These are phyloP conservation scores for Penicillium daleae DNA, from an alignment of 495 filamentous ascomycete genomes.

Conservation along the genomic window DNA sequence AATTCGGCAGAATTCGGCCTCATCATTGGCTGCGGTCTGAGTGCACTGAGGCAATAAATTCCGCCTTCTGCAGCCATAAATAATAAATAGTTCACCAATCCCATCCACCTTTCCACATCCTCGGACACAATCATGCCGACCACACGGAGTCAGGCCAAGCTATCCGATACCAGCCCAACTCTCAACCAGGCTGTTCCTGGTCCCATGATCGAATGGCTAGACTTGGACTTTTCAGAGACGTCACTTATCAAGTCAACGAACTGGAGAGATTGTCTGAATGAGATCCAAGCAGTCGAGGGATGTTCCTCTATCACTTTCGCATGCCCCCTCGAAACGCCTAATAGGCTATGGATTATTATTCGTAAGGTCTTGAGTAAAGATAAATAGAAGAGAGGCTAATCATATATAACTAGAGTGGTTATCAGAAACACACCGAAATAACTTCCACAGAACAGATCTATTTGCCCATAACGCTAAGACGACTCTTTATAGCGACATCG, in stretches of 20 bases:
- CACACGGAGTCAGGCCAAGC: conserved; percentile 26
- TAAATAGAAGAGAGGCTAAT: background rate
- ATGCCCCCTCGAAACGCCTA: conserved; percentile 6
- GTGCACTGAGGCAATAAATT: too few species aligned
- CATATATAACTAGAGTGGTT: conserved; percentile 11
- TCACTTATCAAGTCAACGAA: conserved; percentile 7
- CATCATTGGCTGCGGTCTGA: too few species aligned
- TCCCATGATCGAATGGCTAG: conserved; percentile 12
- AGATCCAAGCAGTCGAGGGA: conserved; percentile 7
- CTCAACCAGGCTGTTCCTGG: background rate
- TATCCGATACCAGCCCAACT: conserved; percentile 30
- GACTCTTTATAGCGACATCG: conserved; percentile 4
- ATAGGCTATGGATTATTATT: conserved; percentile 16
- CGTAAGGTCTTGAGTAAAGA: conserved; percentile 8
- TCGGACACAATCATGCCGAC: conserved; percentile 27
- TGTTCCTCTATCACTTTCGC: conserved; percentile 13
- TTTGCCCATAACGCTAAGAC: conserved; percentile 5
- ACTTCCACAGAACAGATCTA: conserved; percentile 8
- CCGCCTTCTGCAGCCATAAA: too few species aligned
- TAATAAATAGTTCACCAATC: too few species aligned
- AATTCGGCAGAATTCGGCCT: too few species aligned
- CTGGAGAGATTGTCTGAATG: conserved; percentile 13
- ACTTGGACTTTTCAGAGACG: conserved; percentile 14
- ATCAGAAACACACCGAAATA: conserved; percentile 2
- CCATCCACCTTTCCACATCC: too few species aligned